phyloP scores from a whole-genome alignment of 2,329 filamentous ascomycete species.

The Aureobasidium sp. region DNA sequence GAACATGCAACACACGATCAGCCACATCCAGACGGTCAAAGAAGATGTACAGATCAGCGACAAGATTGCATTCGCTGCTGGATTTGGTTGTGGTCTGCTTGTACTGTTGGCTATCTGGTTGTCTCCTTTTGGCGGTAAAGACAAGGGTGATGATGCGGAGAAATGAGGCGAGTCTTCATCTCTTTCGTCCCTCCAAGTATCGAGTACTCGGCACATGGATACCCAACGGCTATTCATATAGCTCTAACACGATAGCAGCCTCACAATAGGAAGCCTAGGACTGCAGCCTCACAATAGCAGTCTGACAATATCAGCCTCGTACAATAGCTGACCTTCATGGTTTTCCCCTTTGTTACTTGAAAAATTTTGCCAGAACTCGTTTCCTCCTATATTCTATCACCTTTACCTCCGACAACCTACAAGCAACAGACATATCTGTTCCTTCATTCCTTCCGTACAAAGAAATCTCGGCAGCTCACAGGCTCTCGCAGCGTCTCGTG shows the following conservation, averaged over 20 bases:
- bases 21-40: neutral
- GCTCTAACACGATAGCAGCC: neutral
- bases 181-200: neutral
- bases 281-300: neutral
- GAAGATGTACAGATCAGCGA: conserved; percentile 5
- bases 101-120: neutral
- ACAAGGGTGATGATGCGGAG: neutral
- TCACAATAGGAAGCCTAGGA: neutral
- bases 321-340: too few relatives aligned
- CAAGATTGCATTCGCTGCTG: conserved; percentile 6
- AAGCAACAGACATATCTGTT: neutral
- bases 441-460: neutral
- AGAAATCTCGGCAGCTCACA: neutral
- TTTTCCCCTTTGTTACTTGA: neutral
- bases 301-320: neutral
- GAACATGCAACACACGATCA: neutral
- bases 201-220: neutral
- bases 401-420: neutral
- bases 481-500: neutral
- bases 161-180: neutral
- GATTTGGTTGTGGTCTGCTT: conserved; percentile 2
- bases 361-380: neutral
- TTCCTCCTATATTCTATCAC: neutral
- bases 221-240: neutral
- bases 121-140: neutral